Evolutionary conservation across 2,329 filamentous ascomycete genomes (phyloP).

Genomic region (Neofusicoccum ribis): DNA sequence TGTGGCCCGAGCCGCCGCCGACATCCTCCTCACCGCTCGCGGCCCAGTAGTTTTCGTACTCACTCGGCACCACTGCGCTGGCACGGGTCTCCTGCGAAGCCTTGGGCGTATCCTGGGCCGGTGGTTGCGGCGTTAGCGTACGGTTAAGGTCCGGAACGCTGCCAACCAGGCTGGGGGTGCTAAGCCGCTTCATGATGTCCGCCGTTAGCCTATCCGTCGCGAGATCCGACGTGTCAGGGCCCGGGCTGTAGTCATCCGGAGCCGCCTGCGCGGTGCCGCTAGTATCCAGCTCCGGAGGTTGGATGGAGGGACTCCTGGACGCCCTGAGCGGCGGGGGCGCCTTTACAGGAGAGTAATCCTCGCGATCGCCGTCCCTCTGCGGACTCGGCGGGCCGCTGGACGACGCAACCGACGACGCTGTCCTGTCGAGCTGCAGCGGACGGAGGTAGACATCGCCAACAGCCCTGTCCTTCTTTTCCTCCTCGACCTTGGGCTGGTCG

Average conservation of each 20-base stretch:
- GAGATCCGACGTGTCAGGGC: conserved; percentile 57
- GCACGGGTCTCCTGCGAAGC: conserved; percentile 46
- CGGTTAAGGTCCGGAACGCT: not conserved
- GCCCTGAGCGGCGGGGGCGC: conserved; percentile 35
- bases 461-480: conserved; percentile 19
- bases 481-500: not conserved
- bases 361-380: conserved; percentile 21
- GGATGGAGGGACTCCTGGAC: conserved; percentile 15
- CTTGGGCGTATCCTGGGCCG: conserved; percentile 13
- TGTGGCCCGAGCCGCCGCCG: not conserved
- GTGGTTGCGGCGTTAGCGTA: not conserved
- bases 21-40: conserved; percentile 38
- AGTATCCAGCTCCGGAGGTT: conserved; percentile 25
- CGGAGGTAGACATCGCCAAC: conserved; percentile 39
- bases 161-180: conserved; percentile 25
- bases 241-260: conserved; percentile 43
- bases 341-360: conserved; percentile 30
- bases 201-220: conserved; percentile 72
- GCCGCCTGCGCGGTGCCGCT: not conserved
- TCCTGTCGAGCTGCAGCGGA: conserved; percentile 41
- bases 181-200: conserved; percentile 72
- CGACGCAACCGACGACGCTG: conserved; percentile 34
- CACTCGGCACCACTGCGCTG: conserved; percentile 64
- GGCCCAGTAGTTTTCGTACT: conserved; percentile 69
- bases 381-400: conserved; percentile 48